phyloP scores from a whole-genome alignment of 108 stramenopile species.

The Conticribra weissflogii region DNA sequence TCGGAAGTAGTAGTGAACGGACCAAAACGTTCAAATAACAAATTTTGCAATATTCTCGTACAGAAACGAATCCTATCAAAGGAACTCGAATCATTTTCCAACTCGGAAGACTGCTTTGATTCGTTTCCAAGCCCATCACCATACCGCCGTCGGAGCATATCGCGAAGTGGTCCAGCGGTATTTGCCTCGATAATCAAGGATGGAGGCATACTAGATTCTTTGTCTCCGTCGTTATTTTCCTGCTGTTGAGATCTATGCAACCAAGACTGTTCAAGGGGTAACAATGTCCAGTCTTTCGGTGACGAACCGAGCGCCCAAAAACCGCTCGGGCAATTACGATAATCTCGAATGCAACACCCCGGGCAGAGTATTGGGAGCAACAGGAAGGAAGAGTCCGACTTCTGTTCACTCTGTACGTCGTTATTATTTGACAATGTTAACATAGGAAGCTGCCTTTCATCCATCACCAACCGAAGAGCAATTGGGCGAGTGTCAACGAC shows the following conservation, averaged over 20 bases:
- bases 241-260: background rate
- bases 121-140: too few relatives aligned
- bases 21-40: background rate
- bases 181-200: slow-evolving; percentile 1
- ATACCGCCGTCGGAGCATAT: background rate
- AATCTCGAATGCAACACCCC: background rate
- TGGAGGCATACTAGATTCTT: background rate
- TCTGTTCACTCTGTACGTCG: background rate
- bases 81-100: background rate
- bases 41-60: slow-evolving; percentile 1
- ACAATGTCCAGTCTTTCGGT: background rate
- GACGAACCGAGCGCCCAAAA: background rate
- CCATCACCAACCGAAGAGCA: slow-evolving; percentile 20
- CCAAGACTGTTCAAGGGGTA: slow-evolving; percentile 15
- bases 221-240: background rate
- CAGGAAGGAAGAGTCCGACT: background rate
- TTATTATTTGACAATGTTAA: slow-evolving; percentile 4
- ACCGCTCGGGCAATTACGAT: background rate
- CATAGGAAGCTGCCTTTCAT: background rate
- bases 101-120: background rate
- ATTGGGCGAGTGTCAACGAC: background rate
- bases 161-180: background rate
- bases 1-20: too few relatives aligned
- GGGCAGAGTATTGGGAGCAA: slow-evolving; percentile 7
- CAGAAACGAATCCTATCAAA: background rate